Conservation (phyloP, 306 rosid species). For the Ormosia semicastrata region DNA sequence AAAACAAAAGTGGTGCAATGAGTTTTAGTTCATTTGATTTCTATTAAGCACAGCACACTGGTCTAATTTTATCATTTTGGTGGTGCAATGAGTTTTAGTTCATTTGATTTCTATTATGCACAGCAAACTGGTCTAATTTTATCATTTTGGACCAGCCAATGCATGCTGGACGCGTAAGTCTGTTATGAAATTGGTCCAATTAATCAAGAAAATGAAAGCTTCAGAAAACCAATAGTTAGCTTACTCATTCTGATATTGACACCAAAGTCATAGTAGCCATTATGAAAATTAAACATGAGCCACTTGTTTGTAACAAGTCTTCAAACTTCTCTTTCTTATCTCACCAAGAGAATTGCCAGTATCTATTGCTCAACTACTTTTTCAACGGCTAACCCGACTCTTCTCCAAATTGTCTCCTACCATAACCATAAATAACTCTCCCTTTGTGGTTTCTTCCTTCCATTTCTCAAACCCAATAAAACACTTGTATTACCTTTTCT, state of each 20-base stretch:
- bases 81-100: too few species aligned
- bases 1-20: too few species aligned
- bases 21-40: too few species aligned
- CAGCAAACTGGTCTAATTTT: not conserved
- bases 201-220: slow-evolving; percentile 14
- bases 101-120: too few species aligned
- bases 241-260: not conserved
- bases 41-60: too few species aligned
- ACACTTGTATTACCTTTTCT: not conserved
- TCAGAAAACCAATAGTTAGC: too few species aligned
- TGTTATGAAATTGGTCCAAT: not conserved
- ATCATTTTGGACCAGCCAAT: not conserved
- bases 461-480: not conserved
- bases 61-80: too few species aligned
- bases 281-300: not conserved
- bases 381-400: slow-evolving; percentile 8
- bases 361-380: not conserved
- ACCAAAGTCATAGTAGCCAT: not conserved
- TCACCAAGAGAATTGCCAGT: not conserved
- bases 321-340: not conserved
- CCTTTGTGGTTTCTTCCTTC: not conserved
- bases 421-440: not conserved
- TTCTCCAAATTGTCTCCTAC: not conserved
- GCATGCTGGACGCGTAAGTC: not conserved
- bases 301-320: slow-evolving; percentile 8